Conservation (phyloP, 2,329 filamentous ascomycete genomes). For the Botrytis byssoidea region DNA sequence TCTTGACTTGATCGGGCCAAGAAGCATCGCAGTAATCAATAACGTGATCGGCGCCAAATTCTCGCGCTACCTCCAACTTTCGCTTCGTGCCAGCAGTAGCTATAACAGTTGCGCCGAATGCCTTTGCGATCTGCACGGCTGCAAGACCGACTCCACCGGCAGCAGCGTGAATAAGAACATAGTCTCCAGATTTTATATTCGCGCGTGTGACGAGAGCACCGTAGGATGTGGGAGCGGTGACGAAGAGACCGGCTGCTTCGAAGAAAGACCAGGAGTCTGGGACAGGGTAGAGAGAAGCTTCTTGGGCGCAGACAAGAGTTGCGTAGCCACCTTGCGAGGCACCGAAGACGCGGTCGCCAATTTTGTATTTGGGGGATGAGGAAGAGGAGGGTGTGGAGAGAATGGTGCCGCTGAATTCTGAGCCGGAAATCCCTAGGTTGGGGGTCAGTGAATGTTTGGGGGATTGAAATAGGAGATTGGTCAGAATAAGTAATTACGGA, state of each 20-base stretch:
- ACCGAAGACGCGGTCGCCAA: conserved; percentile 83
- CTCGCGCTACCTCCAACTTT: conserved; percentile 75
- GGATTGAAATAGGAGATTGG: too few relatives aligned
- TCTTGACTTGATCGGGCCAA: conserved; percentile 70
- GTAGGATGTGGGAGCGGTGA: conserved; percentile 89
- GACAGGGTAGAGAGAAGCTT: conserved; percentile 68
- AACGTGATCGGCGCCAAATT: conserved; percentile 81
- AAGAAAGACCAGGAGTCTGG: conserved; percentile 79
- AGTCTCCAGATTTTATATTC: conserved; percentile 74
- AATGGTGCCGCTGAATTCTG: conserved; percentile 82
- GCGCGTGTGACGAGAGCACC: conserved; percentile 78
- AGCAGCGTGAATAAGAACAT: conserved; percentile 86
- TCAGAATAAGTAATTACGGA: background rate
- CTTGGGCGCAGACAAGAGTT: conserved; percentile 66
- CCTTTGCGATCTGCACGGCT: conserved; percentile 92
- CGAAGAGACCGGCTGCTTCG: conserved; percentile 84
- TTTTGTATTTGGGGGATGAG: conserved; percentile 61
- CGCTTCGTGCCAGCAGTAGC: conserved; percentile 80
- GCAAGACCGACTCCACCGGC: conserved; percentile 89
- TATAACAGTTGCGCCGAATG: conserved; percentile 86
- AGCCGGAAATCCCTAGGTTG: conserved; percentile 61
- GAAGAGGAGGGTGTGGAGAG: conserved; percentile 59
- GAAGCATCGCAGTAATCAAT: conserved; percentile 69
- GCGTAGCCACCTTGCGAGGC: conserved; percentile 84
- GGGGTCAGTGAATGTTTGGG: background rate